Conservation (phyloP, 306 rosid species). For the Malus sylvestris region DNA sequence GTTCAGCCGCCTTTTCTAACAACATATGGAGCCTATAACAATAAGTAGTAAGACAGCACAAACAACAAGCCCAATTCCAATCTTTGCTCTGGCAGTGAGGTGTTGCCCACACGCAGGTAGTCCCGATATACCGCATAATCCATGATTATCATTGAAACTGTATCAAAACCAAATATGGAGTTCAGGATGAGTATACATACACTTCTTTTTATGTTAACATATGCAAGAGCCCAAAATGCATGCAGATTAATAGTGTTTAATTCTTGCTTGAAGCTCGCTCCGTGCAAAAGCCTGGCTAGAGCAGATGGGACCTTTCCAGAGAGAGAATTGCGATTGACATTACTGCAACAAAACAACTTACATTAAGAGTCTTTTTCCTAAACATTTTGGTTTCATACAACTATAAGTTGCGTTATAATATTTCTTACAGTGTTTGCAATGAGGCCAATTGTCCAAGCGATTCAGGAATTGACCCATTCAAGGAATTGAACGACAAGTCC, state of each 20-base stretch:
- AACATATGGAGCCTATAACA: too few relatives aligned
- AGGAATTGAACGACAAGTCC: slow-evolving; percentile 81
- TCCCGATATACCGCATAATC: slow-evolving; percentile 96
- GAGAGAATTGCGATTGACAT: slow-evolving; percentile 72
- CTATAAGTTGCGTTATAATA: slow-evolving; percentile 5
- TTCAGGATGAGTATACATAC: slow-evolving; percentile 6
- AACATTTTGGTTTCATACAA: slow-evolving; percentile 4
- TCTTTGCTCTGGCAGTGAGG: too few relatives aligned
- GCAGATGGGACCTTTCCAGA: slow-evolving; percentile 81
- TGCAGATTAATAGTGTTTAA: neutral
- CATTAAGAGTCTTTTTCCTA: neutral
- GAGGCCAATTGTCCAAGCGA: slow-evolving; percentile 77
- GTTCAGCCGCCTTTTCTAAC: too few relatives aligned
- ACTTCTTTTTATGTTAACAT: too few relatives aligned
- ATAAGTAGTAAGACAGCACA: too few relatives aligned
- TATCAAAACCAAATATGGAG: slow-evolving; percentile 12
- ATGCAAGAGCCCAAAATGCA: neutral
- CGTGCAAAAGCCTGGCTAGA: slow-evolving; percentile 71
- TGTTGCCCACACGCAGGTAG: slow-evolving; percentile 34
- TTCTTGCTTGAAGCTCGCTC: slow-evolving; percentile 98
- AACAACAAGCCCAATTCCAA: too few relatives aligned
- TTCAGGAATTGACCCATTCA: slow-evolving; percentile 90
- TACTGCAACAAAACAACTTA: slow-evolving; percentile 47
- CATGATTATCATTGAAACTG: slow-evolving; percentile 92
- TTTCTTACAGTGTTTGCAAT: slow-evolving; percentile 63